Conservation (phyloP, 2,329 filamentous ascomycete species). For the Fusarium chaquense region DNA sequence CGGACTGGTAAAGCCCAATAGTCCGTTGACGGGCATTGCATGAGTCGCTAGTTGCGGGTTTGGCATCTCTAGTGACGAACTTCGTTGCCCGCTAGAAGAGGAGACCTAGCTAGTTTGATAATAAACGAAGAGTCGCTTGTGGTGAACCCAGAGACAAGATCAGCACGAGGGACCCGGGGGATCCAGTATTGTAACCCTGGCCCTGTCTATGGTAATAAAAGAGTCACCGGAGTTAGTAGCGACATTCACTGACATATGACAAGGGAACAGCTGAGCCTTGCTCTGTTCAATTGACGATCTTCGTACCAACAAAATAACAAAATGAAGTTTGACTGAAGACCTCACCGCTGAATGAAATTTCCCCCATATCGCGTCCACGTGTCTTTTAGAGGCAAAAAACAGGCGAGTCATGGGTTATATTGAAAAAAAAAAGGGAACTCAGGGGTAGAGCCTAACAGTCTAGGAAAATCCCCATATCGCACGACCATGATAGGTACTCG, state of each 20-base stretch:
- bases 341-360: constrained; percentile 30
- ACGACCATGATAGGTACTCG: background rate
- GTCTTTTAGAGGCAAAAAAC: background rate
- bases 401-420: constrained; percentile 32
- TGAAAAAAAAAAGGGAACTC: background rate
- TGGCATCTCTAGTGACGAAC: background rate
- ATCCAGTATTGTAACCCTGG: constrained; percentile 14
- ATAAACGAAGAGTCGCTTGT: background rate
- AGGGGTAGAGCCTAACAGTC: constrained; percentile 13
- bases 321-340: constrained; percentile 3
- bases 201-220: background rate
- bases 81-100: background rate
- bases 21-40: constrained; percentile 18
- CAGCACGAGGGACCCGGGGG: constrained; percentile 18
- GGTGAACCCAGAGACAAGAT: background rate
- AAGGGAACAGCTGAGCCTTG: background rate
- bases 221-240: background rate
- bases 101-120: no score
- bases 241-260: constrained; percentile 14
- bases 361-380: constrained; percentile 17
- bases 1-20: constrained; percentile 26
- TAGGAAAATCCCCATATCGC: background rate
- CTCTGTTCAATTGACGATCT: background rate
- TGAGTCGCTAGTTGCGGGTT: constrained; percentile 35
- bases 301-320: background rate